Evolutionary conservation across 257 asterid genomes (phyloP), one percentile per base, ranked within the genome.

Genomic region (Solanum sejunctum): DNA sequence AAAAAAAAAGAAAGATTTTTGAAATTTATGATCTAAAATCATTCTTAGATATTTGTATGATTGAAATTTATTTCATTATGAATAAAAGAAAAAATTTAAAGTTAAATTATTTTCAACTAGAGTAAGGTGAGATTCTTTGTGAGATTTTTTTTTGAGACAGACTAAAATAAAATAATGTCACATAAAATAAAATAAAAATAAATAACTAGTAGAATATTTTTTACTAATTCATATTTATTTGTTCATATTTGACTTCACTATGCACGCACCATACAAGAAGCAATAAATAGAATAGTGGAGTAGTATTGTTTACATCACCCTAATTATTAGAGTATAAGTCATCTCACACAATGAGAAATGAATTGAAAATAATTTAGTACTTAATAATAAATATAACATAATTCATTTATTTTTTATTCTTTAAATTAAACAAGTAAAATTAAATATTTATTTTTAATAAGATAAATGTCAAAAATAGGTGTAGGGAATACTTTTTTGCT

Each of bases 121-220:
- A 4, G 41, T 36, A 36, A 36, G 1, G 41, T 36, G 41, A 36
- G 2, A 32, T 32, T 32, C 3, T 32, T 28, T 2, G 32, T 28
- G 3, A 28, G 32, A 28, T n/a, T 36, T 36, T 0, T 36, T 36
- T 36, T 36, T 3, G 41, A 5, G 1, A 36, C 0, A 36, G 41
- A 5, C 0, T 7, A 36, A 36, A 36, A 36, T 0, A 36, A 4
- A 36, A 36, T 3, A 4, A 36, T 36, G 1, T 0, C 6, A 3
- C 1, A 4, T 36, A 36, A 36, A 5, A 36, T 36, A 6, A 36
- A 1, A 36, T 0, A 36, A 36, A 36, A 58, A 58, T n/a, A 58
- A n/a, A 58, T 60, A 60, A 60, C n/a, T 32, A 32, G 36, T 32
- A 60, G 0, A 15, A n/a, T n/a, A 21, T 2, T 57, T 3, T 36